Conservation (phyloP, 108 stramenopile species). For the Phaeodactylum tricornutum region DNA sequence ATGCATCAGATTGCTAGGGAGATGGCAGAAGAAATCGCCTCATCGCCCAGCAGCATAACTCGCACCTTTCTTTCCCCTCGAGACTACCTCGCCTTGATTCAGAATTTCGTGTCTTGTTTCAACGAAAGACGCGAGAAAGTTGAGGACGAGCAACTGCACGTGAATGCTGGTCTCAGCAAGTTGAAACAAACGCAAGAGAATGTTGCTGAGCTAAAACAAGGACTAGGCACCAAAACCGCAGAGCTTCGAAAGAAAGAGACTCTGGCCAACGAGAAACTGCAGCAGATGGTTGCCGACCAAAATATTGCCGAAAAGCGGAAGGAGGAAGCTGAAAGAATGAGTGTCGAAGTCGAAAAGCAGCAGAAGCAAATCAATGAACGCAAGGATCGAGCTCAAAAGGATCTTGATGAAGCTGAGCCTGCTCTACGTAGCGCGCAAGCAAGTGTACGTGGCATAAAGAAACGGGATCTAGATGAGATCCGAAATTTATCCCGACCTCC, state of each 20-base stretch:
- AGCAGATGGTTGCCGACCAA: slow-evolving; percentile 98
- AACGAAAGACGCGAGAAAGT: slow-evolving; percentile 64
- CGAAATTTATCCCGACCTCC: slow-evolving; percentile 89
- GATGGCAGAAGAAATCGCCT: slow-evolving; percentile 44
- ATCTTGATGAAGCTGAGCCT: slow-evolving; percentile 95
- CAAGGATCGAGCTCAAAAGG: slow-evolving; percentile 86
- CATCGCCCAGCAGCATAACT: slow-evolving; percentile 39
- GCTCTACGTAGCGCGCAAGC: slow-evolving; percentile 83
- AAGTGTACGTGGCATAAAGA: slow-evolving; percentile 91
- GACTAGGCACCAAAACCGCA: slow-evolving; percentile 65
- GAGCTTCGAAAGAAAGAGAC: slow-evolving; percentile 82
- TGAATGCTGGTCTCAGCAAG: slow-evolving; percentile 93
- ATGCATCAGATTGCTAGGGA: slow-evolving; percentile 74
- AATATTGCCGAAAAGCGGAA: slow-evolving; percentile 92
- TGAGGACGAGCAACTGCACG: slow-evolving; percentile 94
- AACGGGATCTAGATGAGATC: slow-evolving; percentile 94
- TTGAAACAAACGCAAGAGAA: slow-evolving; percentile 86
- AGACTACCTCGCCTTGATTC: slow-evolving; percentile 92
- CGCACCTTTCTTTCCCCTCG: slow-evolving; percentile 89
- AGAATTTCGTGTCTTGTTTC: slow-evolving; percentile 82
- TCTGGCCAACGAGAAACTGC: slow-evolving; percentile 91
- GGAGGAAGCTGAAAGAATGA: slow-evolving; percentile 85
- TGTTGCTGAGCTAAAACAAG: slow-evolving; percentile 83
- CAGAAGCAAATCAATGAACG: slow-evolving; percentile 69
- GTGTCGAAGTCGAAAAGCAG: slow-evolving; percentile 73